Percentiles rank a stretch among this genome's conserved stretches.
Evolutionary conservation across 768 basidiomycete species (phyloP).

Genomic region (Coprinellus micaceus): DNA sequence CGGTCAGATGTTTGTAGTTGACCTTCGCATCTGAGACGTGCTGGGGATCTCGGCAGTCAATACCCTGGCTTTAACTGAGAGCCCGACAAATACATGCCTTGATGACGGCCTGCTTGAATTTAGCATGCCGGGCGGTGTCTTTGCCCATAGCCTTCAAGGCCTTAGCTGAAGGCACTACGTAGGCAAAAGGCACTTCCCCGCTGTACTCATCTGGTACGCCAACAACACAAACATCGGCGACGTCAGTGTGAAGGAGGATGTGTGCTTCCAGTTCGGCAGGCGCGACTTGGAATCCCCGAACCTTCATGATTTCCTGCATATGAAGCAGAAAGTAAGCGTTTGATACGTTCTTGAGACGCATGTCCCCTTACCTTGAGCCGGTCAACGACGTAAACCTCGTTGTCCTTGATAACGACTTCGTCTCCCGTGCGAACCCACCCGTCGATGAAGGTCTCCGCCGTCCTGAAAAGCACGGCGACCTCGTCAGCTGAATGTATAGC

Average conservation of each 20-base stretch:
- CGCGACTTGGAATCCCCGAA: conserved; percentile 56
- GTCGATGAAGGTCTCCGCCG: conserved; percentile 59
- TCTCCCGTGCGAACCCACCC: conserved; percentile 71
- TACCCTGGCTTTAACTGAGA: too few species aligned
- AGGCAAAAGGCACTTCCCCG: conserved; percentile 73
- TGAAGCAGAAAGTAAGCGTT: too few species aligned
- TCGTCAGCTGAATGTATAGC: not conserved
- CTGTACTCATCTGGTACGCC: conserved; percentile 69
- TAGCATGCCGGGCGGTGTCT: conserved; percentile 29
- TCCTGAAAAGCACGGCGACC: conserved; percentile 31
- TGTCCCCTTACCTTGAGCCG: conserved; percentile 55
- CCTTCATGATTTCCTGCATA: conserved; percentile 76
- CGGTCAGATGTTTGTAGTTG: conserved; percentile 57
- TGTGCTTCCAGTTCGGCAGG: conserved; percentile 68
- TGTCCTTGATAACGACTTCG: conserved; percentile 62
- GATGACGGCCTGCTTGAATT: conserved; percentile 42
- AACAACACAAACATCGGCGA: conserved; percentile 62
- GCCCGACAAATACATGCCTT: conserved; percentile 45
- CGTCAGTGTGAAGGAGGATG: conserved; percentile 56
- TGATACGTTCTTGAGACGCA: not conserved
- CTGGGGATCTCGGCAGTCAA: conserved; percentile 26
- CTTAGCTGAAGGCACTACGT: conserved; percentile 50
- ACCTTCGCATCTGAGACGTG: conserved; percentile 57
- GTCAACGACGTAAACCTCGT: conserved; percentile 68
- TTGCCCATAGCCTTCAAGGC: conserved; percentile 33